phyloP scores from a whole-genome alignment of 257 asterid species.

The Prunella vulgaris region DNA sequence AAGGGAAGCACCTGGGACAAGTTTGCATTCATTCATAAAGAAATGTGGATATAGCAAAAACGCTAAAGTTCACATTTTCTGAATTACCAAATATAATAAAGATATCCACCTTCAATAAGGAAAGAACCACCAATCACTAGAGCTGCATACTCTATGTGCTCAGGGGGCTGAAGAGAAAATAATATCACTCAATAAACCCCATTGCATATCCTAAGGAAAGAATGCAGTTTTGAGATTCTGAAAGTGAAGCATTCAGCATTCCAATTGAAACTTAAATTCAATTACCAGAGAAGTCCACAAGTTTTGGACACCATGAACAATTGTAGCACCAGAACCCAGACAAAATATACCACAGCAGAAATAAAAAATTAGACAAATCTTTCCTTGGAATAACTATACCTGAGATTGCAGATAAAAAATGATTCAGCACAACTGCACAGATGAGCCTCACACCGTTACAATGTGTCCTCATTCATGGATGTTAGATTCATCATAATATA shows the following conservation, averaged over 20 bases:
- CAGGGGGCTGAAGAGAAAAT: constrained; percentile 68
- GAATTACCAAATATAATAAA: constrained; percentile 2
- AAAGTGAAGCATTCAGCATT: constrained; percentile 16
- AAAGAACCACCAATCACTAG: constrained; percentile 95
- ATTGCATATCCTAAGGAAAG: constrained; percentile 16
- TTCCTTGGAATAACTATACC: constrained; percentile 96
- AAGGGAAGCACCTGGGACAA: constrained; percentile 81
- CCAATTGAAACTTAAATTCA: constrained; percentile 5
- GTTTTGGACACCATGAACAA: constrained; percentile 88
- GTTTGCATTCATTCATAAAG: constrained; percentile 7
- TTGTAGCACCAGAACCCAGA: constrained; percentile 97
- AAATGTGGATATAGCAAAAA: neutral
- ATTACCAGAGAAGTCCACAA: constrained; percentile 86
- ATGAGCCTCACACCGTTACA: neutral
- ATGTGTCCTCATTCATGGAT: constrained; percentile 1
- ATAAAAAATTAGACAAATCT: constrained; percentile 97
- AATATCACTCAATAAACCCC: constrained; percentile 23
- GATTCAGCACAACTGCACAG: constrained; percentile 18
- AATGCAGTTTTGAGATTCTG: constrained; percentile 7
- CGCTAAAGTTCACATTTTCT: neutral
- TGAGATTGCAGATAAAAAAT: constrained; percentile 31
- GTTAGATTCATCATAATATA: neutral
- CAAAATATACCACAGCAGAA: constrained; percentile 99
- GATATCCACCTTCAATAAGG: constrained; percentile 68
- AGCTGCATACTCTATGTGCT: constrained; percentile 89